Evolutionary conservation across 192 early-diverging fungal genomes (phyloP).

Genomic region (Dimargaris xerosporica): DNA sequence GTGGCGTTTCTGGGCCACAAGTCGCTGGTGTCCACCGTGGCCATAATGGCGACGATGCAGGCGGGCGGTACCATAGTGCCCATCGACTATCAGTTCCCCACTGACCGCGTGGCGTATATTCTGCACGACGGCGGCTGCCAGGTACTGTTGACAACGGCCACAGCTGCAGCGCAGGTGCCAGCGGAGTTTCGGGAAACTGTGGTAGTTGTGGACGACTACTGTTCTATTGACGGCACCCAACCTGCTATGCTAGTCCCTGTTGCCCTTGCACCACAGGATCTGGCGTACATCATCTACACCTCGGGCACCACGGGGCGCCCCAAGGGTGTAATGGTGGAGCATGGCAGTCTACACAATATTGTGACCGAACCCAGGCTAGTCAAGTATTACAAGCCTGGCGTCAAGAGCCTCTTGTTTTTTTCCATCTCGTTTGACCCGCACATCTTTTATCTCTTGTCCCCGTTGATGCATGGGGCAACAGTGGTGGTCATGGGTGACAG

Average conservation of each 20-base stretch:
- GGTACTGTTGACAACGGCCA: too few species aligned
- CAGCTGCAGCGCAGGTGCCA: not conserved
- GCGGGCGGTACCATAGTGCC: not conserved
- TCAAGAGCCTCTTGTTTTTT: slow-evolving; percentile 10
- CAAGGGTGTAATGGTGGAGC: slow-evolving; percentile 15
- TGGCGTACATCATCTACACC: slow-evolving; percentile 12
- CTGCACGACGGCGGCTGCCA: not conserved
- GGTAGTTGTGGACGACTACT: too few species aligned
- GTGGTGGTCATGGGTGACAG: not conserved
- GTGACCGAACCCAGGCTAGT: too few species aligned
- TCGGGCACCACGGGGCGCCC: slow-evolving; percentile 20
- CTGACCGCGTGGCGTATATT: not conserved
- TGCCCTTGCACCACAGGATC: not conserved
- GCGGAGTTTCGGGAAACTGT: too few species aligned
- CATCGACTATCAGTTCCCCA: not conserved
- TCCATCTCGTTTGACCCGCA: slow-evolving; percentile 13
- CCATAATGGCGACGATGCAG: not conserved
- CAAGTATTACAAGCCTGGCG: too few species aligned
- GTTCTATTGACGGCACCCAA: too few species aligned
- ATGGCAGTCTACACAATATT: slow-evolving; percentile 13
- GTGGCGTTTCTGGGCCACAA: not conserved
- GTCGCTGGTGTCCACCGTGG: not conserved
- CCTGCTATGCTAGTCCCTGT: too few species aligned
- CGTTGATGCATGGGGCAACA: slow-evolving; percentile 11
- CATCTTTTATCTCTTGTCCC: slow-evolving; percentile 7